phyloP scores from a whole-genome alignment of 352 stramenopile species.

The Thalassiosira oceanica region DNA sequence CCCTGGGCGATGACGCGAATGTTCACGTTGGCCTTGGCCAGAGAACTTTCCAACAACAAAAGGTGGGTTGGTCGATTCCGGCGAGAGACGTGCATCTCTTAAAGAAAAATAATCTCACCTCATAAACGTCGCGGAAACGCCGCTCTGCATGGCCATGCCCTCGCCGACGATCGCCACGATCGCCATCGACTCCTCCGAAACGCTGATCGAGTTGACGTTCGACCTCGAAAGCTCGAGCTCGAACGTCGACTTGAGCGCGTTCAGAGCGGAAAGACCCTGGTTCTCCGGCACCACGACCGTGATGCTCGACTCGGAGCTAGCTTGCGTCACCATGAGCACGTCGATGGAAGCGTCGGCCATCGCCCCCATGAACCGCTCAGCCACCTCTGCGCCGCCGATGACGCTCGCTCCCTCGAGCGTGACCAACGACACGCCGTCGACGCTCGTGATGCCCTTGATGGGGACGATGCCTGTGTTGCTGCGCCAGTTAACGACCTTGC shows the following conservation, averaged over 20 bases:
- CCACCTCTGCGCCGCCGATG: conserved; percentile 91
- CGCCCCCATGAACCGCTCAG: conserved; percentile 89
- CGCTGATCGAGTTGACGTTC: conserved; percentile 45
- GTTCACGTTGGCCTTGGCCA: conserved; percentile 91
- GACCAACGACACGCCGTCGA: conserved; percentile 92
- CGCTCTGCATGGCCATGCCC: conserved; percentile 90
- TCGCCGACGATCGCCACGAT: conserved; percentile 94
- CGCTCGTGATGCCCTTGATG: conserved; percentile 73
- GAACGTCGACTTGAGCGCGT: conserved; percentile 60
- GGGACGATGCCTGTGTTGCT: conserved; percentile 50
- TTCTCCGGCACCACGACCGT: conserved; percentile 89
- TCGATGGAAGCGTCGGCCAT: conserved; percentile 91
- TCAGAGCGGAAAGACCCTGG: conserved; percentile 59
- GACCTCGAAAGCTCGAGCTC: conserved; percentile 54
- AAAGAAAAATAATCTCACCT: no score
- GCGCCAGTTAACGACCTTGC: conserved; percentile 50
- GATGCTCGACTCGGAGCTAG: conserved; percentile 91
- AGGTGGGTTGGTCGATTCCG: no score
- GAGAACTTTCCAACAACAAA: no score
- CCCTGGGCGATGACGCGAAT: conserved; percentile 94
- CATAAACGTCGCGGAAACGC: conserved; percentile 92
- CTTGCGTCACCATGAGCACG: conserved; percentile 91
- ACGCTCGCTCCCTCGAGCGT: conserved; percentile 93
- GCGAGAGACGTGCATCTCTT: no score
- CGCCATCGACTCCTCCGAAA: conserved; percentile 82